Evolutionary conservation across 805 yeast genomes (phyloP), one percentile per base, ranked within the genome.

Genomic region (Priceomyces melissophilus): DNA sequence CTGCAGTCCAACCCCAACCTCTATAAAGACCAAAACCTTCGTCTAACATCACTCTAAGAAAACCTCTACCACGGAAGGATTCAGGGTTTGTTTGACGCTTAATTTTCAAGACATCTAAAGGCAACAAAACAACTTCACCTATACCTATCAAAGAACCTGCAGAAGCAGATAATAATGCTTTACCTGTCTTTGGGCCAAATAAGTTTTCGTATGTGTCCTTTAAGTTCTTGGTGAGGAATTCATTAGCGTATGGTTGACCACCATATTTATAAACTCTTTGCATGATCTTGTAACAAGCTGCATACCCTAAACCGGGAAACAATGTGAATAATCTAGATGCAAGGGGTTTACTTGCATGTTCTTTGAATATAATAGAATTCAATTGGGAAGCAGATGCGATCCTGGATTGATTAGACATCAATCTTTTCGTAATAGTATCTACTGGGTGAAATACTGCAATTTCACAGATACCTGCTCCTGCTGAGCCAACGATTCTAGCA

Each of bases 1-100:
- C 99, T 53, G 95, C 95, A 45, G 99, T 93, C 99, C 99, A 93
- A 44, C 97, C 98, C 96, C 97, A 90, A 51, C 99, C 99, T 63
- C 96, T 78, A 73, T 93, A 93, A 53, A 93, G 75, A 16, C 93
- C 88, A 44, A 88, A 76, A 13, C 99, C 98, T 70, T 93, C 99
- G 61, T 93, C 99, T 41, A 73, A 59, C 45, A 93, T 61, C 57
- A 93, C 87, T 66, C 78, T 84, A 52, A 90, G 46, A 70, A 93
- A 90, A 9, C 99, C 98, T 73, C 99, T 86, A 54, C 99, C 99
- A 67, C 82, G 84, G 79, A 93, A 93, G n/a, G 98, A 73, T 68
- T 91, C 99, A n/a, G 99, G 99, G 75, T 93, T 93, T 41, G 99
- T 93, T 76, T 93, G 99, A 73, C 98, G 90, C 74, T 93, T 93